Base-by-base conservation (phyloP, 495 filamentous ascomycete species). In the Cairneyella variabilis region DNA sequence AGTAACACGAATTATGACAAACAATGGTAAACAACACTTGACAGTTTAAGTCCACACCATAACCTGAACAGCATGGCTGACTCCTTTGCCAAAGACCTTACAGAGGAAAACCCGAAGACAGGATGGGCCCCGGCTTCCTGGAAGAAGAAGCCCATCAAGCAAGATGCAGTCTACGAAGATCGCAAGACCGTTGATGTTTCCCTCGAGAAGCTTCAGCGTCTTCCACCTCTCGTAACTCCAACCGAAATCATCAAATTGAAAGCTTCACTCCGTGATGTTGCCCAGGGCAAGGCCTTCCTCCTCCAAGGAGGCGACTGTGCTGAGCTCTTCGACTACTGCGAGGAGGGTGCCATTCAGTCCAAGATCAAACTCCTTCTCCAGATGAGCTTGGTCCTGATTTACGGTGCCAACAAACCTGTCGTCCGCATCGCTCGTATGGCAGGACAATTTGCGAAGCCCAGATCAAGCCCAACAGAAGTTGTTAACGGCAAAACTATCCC, bases 221-320 rank as follows among this genome's bases (percentile, higher is more conserved):
- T 97, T 5, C 93, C 93, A 7, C 93, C 93, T 1, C 77, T 98
- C 51, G 93, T 97, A 9, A 95, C 92, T 12, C 88, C 91, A 1
- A 75, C 77, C 32, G 91, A 91, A 78, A 95, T 98, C 59, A 68
- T 77, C 32, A 86, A 82, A 57, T 79, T 98, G 44, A 88, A 90
- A 54, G 75, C 80, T 16, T 83, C 73, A 55, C 73, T 98, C 23
- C 77, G 78, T 38, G 90, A 97, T 71, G 93, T 95, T 2, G 93
- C 93, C 2, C 75, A 90, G 26, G 93, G 93, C 34, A 90, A 96
- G 51, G 89, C 92, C 11, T 97, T 98, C 65, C 81, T 98, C 10
- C 80, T 98, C 11, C 93, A 98, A 73, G 93, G 93, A 47, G 93
- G 91, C 48, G 93, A 98, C 71, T 98, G 93, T 63, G 93, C 93